A percentile compares a stretch with the other conserved stretches of the same genome.
These are phyloP conservation scores for Osmanthus fragrans DNA, from an alignment of 257 asterid species.

Conservation along the genomic window DNA sequence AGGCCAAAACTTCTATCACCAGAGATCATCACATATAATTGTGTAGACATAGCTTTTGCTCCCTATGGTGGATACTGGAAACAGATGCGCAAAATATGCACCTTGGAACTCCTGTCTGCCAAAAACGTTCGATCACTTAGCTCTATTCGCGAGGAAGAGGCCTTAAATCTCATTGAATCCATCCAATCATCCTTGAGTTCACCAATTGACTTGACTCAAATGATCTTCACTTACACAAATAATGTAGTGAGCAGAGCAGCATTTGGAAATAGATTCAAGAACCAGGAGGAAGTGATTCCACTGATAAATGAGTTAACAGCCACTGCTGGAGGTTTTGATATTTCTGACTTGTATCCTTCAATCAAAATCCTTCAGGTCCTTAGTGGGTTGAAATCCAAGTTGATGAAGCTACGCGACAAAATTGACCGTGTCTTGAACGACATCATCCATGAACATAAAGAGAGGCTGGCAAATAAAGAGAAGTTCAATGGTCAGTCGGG, in stretches of 20 bases:
- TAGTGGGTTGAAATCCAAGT: slow-evolving; percentile 14
- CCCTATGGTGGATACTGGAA: slow-evolving; percentile 38
- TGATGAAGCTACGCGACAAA: background rate
- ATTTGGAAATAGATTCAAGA: slow-evolving; percentile 21
- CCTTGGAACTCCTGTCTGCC: slow-evolving; percentile 18
- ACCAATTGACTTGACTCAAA: slow-evolving; percentile 7
- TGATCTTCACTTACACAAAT: slow-evolving; percentile 4
- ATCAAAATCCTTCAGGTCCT: slow-evolving; percentile 15
- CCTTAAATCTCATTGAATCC: background rate
- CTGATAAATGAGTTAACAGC: background rate
- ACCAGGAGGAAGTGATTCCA: slow-evolving; percentile 15
- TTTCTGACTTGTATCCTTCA: slow-evolving; percentile 30
- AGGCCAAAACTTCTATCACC: slow-evolving; percentile 5
- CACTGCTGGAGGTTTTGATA: slow-evolving; percentile 1
- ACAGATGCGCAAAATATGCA: slow-evolving; percentile 22
- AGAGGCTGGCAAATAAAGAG: background rate
- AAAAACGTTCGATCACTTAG: slow-evolving; percentile 10
- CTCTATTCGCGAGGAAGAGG: slow-evolving; percentile 18
- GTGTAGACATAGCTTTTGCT: slow-evolving; percentile 15
- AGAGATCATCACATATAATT: slow-evolving; percentile 13
- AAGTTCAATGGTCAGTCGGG: background rate
- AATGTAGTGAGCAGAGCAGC: slow-evolving; percentile 11
- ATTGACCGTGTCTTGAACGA: slow-evolving; percentile 10
- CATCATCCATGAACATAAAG: slow-evolving; percentile 17
- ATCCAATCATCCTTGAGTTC: background rate